Evolutionary conservation across 2,329 filamentous ascomycete genomes (phyloP), one percentile per base, ranked within the genome.

Genomic region (Aureobasidium sp.): DNA sequence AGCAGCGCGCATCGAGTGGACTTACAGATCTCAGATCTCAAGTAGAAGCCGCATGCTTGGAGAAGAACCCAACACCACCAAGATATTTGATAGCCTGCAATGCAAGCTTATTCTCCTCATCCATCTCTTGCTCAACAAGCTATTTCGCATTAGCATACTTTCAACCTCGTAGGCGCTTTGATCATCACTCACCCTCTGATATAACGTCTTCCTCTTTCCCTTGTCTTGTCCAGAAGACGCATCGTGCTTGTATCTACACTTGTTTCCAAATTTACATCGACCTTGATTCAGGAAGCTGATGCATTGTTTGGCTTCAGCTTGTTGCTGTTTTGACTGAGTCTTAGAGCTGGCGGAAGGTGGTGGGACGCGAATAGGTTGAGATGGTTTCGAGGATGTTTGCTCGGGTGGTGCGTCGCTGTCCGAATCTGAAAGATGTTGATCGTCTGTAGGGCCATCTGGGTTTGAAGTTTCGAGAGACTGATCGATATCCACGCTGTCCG

Each of bases 41-140:
- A 10, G n/a, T 34, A 36, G 55, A 47, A 37, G 43, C n/a, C 9
- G 29, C 46, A 34, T 63, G 39, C 63, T 44, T 59, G 20, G 53
- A 52, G n/a, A 80, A 71, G 64, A 79, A 75, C 0, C 77, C 76
- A 37, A 73, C 66, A 43, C 72, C 71, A 2, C 78, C 78, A 9
- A 81, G 69, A 66, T 75, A 74, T 67, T 78, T 79, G 66, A 81
- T 79, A 4, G 77, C 77, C 59, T 75, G 71, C 50, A 80, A 66
- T 17, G 76, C 75, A 61, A 78, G 59, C 51, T 71, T 68, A 64
- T 79, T 75, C 50, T 76, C 73, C 61, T 75, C 73, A 26, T 74
- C 71, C 59, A 74, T 67, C 66, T 81, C 77, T 61, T 79, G 77
- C 64, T 80, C 77, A 12, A 79, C 69, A 48, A 76, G 63, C 48